These are phyloP conservation scores for Amylocarpus encephaloides DNA, from an alignment of 2,329 filamentous ascomycete species.

Conservation along the genomic window DNA sequence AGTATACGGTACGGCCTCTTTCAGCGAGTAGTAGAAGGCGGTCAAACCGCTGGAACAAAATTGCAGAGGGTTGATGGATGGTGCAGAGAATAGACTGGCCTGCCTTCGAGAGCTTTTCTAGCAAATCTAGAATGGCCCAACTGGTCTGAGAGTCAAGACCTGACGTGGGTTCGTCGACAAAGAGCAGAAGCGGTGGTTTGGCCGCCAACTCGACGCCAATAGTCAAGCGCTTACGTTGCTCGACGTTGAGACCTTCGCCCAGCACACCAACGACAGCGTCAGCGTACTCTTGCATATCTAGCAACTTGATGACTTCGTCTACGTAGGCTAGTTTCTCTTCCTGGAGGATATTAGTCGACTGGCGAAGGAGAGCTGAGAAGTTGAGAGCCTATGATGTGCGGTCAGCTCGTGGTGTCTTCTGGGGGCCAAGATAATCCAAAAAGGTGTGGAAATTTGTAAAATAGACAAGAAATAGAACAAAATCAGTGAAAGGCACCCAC, in stretches of 20 bases:
- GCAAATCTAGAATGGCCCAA: slow-evolving; percentile 74
- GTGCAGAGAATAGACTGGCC: slow-evolving; percentile 89
- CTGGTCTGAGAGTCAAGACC: slow-evolving; percentile 29
- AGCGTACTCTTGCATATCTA: slow-evolving; percentile 83
- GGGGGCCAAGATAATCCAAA: no score
- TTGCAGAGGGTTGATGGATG: slow-evolving; percentile 87
- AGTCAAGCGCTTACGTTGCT: slow-evolving; percentile 69
- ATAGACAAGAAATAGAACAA: no score
- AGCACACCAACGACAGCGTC: slow-evolving; percentile 88
- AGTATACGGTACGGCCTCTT: slow-evolving; percentile 54
- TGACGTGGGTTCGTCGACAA: slow-evolving; percentile 60
- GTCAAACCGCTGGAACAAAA: slow-evolving; percentile 86
- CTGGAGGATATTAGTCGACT: slow-evolving; percentile 64
- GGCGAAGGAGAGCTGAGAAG: slow-evolving; percentile 78
- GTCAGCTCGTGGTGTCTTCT: no score
- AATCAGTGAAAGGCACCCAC: slow-evolving; percentile 35
- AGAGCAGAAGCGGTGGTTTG: slow-evolving; percentile 79
- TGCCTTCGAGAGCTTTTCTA: slow-evolving; percentile 75
- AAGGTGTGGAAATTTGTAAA: no score
- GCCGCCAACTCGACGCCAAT: slow-evolving; percentile 91
- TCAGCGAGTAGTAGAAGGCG: slow-evolving; percentile 68
- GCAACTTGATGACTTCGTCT: slow-evolving; percentile 61
- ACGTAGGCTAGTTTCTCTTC: slow-evolving; percentile 80
- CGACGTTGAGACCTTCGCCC: slow-evolving; percentile 61
- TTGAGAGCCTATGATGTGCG: slow-evolving; percentile 40